These are phyloP conservation scores for Breynia disticha DNA, from an alignment of 441 rosid genomes.

Conservation along the genomic window DNA sequence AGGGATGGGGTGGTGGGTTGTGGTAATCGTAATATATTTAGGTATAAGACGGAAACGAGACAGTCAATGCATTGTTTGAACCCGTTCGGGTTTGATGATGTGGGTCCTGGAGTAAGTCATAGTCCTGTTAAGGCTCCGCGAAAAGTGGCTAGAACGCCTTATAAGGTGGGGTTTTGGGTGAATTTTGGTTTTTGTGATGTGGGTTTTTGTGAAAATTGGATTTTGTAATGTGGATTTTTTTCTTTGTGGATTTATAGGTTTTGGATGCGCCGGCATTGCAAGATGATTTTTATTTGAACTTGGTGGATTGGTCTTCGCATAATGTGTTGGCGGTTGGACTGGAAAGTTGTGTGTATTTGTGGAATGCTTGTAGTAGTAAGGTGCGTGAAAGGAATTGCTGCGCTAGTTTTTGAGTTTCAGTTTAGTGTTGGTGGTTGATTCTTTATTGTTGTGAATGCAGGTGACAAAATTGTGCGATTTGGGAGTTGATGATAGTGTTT, in stretches of 20 bases:
- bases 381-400: conserved; percentile 24
- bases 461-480: conserved; percentile 91
- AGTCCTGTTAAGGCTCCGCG: conserved; percentile 65
- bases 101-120: conserved; percentile 44
- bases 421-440: background rate
- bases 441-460: conserved; percentile 21
- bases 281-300: conserved; percentile 95
- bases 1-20: conserved; percentile 31
- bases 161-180: conserved; percentile 42
- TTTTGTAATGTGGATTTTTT: background rate
- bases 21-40: conserved; percentile 53
- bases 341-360: conserved; percentile 85
- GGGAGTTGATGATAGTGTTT: conserved; percentile 75
- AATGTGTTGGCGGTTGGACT: conserved; percentile 92
- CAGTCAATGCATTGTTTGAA: conserved; percentile 54
- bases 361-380: conserved; percentile 99
- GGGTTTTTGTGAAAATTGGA: conserved; percentile 3
- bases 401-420: background rate
- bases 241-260: conserved; percentile 38
- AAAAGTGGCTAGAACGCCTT: conserved; percentile 84
- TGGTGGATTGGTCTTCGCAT: conserved; percentile 91
- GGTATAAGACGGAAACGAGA: conserved; percentile 76
- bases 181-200: conserved; percentile 5
- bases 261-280: conserved; percentile 96
- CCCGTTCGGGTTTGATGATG: conserved; percentile 54